These are phyloP conservation scores for Wolfiporia cocos DNA, from an alignment of 1,284 basidiomycete genomes.

Conservation along the genomic window DNA sequence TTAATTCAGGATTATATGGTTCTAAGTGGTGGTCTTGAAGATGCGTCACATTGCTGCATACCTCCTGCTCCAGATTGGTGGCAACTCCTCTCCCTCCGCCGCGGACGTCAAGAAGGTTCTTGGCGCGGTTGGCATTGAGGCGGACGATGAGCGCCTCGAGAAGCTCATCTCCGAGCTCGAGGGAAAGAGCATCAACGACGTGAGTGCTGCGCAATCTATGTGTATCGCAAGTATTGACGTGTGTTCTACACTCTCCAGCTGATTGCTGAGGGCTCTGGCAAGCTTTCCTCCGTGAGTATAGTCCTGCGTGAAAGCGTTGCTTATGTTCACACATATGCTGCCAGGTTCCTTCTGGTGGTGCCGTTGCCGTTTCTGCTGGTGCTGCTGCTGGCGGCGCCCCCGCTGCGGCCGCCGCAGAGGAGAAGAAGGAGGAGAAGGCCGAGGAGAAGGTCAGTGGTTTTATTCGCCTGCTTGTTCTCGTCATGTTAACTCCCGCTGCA, in stretches of 20 bases:
- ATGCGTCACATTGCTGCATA: slow-evolving; percentile 99
- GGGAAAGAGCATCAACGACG: slow-evolving; percentile 87
- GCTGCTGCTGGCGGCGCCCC: slow-evolving; percentile 55
- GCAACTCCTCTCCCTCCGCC: slow-evolving; percentile 86
- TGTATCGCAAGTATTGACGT: slow-evolving; percentile 2
- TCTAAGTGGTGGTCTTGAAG: no score
- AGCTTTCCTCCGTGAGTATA: slow-evolving; percentile 87
- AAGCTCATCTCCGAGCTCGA: slow-evolving; percentile 90
- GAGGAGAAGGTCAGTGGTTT: slow-evolving; percentile 62
- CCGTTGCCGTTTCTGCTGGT: slow-evolving; percentile 51
- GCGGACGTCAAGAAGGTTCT: slow-evolving; percentile 91
- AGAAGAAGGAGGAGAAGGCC: slow-evolving; percentile 68
- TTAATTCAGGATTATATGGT: no score
- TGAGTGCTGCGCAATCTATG: no score
- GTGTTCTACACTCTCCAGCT: slow-evolving; percentile 43
- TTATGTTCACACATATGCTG: slow-evolving; percentile 19
- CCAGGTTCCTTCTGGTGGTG: slow-evolving; percentile 80
- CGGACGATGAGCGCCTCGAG: slow-evolving; percentile 79
- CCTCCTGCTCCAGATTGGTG: slow-evolving; percentile 94
- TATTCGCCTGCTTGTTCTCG: not conserved
- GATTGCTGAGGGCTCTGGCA: slow-evolving; percentile 89
- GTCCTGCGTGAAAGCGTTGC: slow-evolving; percentile 11
- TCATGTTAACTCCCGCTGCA: slow-evolving; percentile 26
- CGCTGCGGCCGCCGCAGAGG: slow-evolving; percentile 62
- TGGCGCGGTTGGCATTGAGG: slow-evolving; percentile 83